A percentile compares a stretch with the other conserved stretches of the same genome.
Evolutionary conservation across 2,329 filamentous ascomycete genomes (phyloP).

Genomic region (Cladosporium sp.): DNA sequence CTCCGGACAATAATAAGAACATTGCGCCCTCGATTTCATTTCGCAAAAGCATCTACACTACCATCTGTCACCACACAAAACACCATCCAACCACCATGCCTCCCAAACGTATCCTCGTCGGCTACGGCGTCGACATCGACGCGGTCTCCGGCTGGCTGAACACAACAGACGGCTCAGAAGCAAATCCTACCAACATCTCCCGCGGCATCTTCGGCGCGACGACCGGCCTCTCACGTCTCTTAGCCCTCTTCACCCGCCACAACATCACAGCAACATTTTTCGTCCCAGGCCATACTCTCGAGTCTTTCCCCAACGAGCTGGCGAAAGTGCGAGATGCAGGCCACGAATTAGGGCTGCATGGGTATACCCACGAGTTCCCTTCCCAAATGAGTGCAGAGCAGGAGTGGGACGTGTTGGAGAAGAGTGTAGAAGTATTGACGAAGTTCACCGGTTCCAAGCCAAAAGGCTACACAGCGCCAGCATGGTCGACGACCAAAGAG

Average conservation of each 20-base stretch:
- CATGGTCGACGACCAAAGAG: conserved; percentile 37
- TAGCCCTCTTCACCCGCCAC: conserved; percentile 39
- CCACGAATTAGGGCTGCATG: conserved; percentile 41
- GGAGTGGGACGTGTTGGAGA: conserved; percentile 35
- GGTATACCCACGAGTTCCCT: conserved; percentile 40
- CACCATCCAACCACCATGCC: conserved; percentile 16
- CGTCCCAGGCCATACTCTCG: conserved; percentile 40
- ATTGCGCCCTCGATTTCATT: no score
- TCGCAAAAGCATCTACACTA: no score
- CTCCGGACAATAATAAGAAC: no score
- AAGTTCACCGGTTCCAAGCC: conserved; percentile 37
- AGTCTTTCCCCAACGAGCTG: conserved; percentile 47
- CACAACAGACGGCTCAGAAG: conserved; percentile 33
- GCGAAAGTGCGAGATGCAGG: conserved; percentile 41
- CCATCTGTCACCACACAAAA: no score
- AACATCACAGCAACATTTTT: conserved; percentile 42
- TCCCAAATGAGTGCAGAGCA: conserved; percentile 26
- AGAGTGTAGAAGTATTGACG: conserved; percentile 37
- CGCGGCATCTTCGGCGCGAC: conserved; percentile 40
- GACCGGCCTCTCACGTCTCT: conserved; percentile 37
- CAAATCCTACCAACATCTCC: conserved; percentile 38
- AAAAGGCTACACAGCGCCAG: conserved; percentile 42
- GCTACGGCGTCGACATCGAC: conserved; percentile 41
- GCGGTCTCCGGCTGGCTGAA: conserved; percentile 40
- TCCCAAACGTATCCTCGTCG: conserved; percentile 36